These are phyloP conservation scores for Skeletonema menzelii DNA, from an alignment of 108 stramenopile genomes.

Conservation along the genomic window DNA sequence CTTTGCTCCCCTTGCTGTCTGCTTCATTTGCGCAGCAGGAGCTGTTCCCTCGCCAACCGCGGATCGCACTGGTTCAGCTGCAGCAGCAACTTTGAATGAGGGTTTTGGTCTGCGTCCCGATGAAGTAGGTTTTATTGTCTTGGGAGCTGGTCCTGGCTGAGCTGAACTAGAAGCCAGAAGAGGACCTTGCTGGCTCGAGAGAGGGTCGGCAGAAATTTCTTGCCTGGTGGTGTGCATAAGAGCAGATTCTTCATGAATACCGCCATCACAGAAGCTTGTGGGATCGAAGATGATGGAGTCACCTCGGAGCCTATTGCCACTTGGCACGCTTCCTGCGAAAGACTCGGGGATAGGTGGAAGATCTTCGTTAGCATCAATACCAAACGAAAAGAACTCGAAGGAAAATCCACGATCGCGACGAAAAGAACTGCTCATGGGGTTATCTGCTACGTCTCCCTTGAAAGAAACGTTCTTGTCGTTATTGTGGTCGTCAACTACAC, in stretches of 20 bases:
- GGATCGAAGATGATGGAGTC: slow-evolving; percentile 93
- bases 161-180: neutral
- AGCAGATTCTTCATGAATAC: slow-evolving; percentile 86
- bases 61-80: neutral
- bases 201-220: neutral
- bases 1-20: neutral
- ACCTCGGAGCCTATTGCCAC: slow-evolving; percentile 66
- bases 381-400: slow-evolving; percentile 89
- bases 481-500: slow-evolving; percentile 41
- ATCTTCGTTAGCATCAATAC: slow-evolving; percentile 66
- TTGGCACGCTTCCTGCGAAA: neutral
- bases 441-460: slow-evolving; percentile 7
- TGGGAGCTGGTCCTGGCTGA: neutral
- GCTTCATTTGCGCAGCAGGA: neutral
- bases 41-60: neutral
- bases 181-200: neutral
- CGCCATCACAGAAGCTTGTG: slow-evolving; percentile 82
- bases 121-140: neutral
- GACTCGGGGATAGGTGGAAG: slow-evolving; percentile 36
- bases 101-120: neutral
- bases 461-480: slow-evolving; percentile 29
- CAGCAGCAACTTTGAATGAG: slow-evolving; percentile 1
- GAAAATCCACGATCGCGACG: slow-evolving; percentile 79
- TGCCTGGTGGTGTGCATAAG: slow-evolving; percentile 27
- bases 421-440: slow-evolving; percentile 2